A percentile compares a stretch with the other conserved stretches of the same genome.
phyloP scores from a whole-genome alignment of 805 yeast species.

The Metschnikowia colocasiae region DNA sequence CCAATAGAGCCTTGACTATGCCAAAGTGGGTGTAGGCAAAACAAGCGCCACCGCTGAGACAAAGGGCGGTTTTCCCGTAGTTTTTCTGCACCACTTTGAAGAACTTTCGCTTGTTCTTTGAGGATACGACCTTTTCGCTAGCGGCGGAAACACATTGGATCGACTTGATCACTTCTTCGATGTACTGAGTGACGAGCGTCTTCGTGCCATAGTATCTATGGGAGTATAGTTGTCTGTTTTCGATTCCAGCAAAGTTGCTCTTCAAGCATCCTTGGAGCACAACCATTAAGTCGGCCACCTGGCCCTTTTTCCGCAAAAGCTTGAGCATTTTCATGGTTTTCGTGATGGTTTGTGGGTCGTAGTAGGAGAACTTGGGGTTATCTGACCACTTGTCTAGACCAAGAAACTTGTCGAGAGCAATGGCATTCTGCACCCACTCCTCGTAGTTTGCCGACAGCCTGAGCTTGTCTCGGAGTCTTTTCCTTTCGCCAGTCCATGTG shows the following conservation, averaged over 20 bases:
- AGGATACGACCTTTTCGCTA: conserved; percentile 26
- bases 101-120: conserved; percentile 44
- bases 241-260: conserved; percentile 75
- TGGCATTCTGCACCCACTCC: conserved; percentile 63
- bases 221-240: conserved; percentile 65
- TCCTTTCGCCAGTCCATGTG: conserved; percentile 60
- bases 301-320: conserved; percentile 26
- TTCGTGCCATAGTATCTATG: conserved; percentile 78
- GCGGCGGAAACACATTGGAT: conserved; percentile 43
- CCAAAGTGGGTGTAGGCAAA: conserved; percentile 79
- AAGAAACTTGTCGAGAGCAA: conserved; percentile 51
- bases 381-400: conserved; percentile 62
- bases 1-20: conserved; percentile 64
- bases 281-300: conserved; percentile 46
- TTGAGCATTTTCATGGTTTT: conserved; percentile 44
- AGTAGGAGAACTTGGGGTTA: conserved; percentile 59
- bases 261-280: conserved; percentile 65
- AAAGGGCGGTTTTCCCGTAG: conserved; percentile 68
- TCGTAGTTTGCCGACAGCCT: conserved; percentile 47
- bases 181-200: conserved; percentile 51
- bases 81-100: conserved; percentile 58
- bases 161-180: conserved; percentile 47
- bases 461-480: conserved; percentile 45
- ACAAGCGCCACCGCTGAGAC: conserved; percentile 76
- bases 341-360: conserved; percentile 60